Evolutionary conservation across 2,329 filamentous ascomycete species (phyloP).

Genomic region (Clonostachys sp.): DNA sequence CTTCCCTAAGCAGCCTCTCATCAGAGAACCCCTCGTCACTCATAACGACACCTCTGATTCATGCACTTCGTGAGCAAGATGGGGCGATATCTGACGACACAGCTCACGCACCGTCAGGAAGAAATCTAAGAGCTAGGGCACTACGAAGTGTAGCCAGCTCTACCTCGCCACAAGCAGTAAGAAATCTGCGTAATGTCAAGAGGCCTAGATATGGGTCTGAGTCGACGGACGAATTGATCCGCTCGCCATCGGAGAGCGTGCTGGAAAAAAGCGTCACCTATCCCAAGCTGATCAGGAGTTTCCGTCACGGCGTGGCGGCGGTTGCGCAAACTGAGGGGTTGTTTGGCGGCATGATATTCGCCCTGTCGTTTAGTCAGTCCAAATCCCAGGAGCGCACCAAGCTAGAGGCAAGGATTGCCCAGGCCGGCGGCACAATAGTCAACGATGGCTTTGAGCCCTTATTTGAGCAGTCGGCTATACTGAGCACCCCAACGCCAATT

Average conservation of each 20-base stretch:
- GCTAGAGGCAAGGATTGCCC: constrained; percentile 58
- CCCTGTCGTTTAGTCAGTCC: constrained; percentile 63
- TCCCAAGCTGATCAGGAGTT: constrained; percentile 15
- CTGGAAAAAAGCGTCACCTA: constrained; percentile 29
- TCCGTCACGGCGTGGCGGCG: constrained; percentile 18
- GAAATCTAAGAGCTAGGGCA: neutral
- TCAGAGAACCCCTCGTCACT: neutral
- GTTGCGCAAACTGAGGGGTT: constrained; percentile 28
- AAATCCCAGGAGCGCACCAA: constrained; percentile 31
- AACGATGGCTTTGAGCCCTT: constrained; percentile 75
- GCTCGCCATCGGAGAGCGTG: constrained; percentile 27
- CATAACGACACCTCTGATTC: neutral
- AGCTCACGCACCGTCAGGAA: no score
- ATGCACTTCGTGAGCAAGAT: neutral
- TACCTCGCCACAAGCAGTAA: constrained; percentile 15
- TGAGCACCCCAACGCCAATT: constrained; percentile 20
- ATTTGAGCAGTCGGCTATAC: constrained; percentile 50
- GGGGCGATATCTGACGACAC: neutral
- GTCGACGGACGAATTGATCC: constrained; percentile 44
- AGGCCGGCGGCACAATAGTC: constrained; percentile 70
- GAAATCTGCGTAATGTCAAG: constrained; percentile 1
- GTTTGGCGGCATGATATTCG: constrained; percentile 83
- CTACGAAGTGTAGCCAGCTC: constrained; percentile 10
- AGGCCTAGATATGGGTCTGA: constrained; percentile 25
- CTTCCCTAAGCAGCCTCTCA: neutral